phyloP scores from a whole-genome alignment of 1,139 yeast genomes.

The Blastobotrys elegans region DNA sequence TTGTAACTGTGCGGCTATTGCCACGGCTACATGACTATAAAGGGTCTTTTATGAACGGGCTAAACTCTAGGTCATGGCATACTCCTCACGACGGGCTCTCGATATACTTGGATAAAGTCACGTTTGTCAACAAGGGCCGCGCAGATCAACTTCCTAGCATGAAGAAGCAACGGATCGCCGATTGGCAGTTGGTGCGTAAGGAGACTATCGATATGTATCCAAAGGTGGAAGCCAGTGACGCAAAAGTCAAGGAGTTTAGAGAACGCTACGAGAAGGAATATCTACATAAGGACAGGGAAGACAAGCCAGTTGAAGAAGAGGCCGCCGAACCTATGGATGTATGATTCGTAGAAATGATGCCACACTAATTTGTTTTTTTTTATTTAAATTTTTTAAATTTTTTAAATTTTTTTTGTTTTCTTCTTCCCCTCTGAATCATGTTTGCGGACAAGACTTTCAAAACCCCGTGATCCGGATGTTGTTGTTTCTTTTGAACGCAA shows the following conservation, averaged over 20 bases:
- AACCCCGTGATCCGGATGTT: too few species aligned
- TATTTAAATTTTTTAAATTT: background rate
- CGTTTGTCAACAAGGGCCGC: constrained; percentile 33
- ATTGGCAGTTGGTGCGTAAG: constrained; percentile 22
- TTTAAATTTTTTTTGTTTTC: background rate
- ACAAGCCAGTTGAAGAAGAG: background rate
- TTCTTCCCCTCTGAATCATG: too few species aligned
- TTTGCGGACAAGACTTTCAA: too few species aligned
- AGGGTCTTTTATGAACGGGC: constrained; percentile 61
- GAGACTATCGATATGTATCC: constrained; percentile 9
- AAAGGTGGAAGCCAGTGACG: constrained; percentile 4
- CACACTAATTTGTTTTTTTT: background rate
- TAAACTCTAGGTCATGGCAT: constrained; percentile 72
- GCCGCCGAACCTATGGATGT: background rate
- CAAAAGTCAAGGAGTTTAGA: constrained; percentile 4
- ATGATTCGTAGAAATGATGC: background rate
- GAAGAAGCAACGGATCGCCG: constrained; percentile 29
- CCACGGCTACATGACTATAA: constrained; percentile 61
- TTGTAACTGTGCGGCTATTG: constrained; percentile 63
- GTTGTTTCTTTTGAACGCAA: too few species aligned
- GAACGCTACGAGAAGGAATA: constrained; percentile 1
- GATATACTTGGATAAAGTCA: constrained; percentile 50
- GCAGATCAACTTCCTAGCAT: constrained; percentile 29
- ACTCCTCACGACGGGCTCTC: constrained; percentile 67
- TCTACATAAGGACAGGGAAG: background rate